These are phyloP conservation scores for Suillus subaureus DNA, from an alignment of 768 basidiomycete genomes.

Conservation along the genomic window DNA sequence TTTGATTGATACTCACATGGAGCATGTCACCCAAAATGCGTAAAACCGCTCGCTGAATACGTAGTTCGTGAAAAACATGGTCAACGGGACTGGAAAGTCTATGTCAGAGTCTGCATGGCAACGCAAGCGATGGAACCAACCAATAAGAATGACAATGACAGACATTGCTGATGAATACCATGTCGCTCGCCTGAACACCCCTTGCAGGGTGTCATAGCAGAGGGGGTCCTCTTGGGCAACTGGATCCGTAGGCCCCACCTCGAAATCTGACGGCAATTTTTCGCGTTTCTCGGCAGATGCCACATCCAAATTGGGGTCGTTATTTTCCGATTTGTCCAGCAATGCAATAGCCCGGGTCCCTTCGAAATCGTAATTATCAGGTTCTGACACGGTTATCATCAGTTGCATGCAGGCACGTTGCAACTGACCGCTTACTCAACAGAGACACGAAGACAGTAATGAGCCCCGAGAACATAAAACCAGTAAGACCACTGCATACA, in stretches of 20 bases:
- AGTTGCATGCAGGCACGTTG: neutral
- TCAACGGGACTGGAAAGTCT: conserved; percentile 28
- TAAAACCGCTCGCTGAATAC: conserved; percentile 36
- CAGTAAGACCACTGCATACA: conserved; percentile 36
- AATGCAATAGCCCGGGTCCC: conserved; percentile 35
- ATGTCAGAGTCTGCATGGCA: neutral
- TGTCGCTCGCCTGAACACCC: conserved; percentile 31
- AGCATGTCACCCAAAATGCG: conserved; percentile 37
- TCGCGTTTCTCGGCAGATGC: conserved; percentile 13
- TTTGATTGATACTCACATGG: conserved; percentile 25
- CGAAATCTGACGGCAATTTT: conserved; percentile 3
- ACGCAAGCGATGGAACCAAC: conserved; percentile 16
- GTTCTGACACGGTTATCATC: conserved; percentile 20
- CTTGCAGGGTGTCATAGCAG: conserved; percentile 18
- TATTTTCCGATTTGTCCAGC: conserved; percentile 18
- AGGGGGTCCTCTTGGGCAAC: conserved; percentile 5
- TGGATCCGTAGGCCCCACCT: neutral
- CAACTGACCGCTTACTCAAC: conserved; percentile 28
- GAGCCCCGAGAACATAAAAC: conserved; percentile 33
- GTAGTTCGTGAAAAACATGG: conserved; percentile 40
- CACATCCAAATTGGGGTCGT: conserved; percentile 8
- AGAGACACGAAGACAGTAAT: conserved; percentile 34
- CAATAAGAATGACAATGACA: conserved; percentile 28
- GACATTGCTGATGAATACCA: conserved; percentile 32
- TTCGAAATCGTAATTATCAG: conserved; percentile 37